Conservation (phyloP, 176 grass and related monocot genomes). For the barley (Hordeum vulgare) region MorexV3_pseudomolecules_assembly NC_058519.1:664057221-664057720, state of each 20-base stretch:
- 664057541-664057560: constrained; percentile 16
- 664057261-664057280: too few species aligned
- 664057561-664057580: background rate
- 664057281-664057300: too few species aligned
- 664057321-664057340: too few species aligned
- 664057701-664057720: background rate
- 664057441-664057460: background rate
- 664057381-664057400: constrained; percentile 1
- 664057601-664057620: background rate
- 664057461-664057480: constrained; percentile 22
- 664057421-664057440: background rate
- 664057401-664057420: background rate
- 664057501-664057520: background rate
- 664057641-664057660: constrained; percentile 2
- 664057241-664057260: too few species aligned
- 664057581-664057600: constrained; percentile 10
- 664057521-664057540: background rate
- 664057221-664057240: too few species aligned
- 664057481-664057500: background rate
- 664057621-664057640: background rate
- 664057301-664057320: too few species aligned
- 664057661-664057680: constrained; percentile 29
- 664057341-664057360: too few species aligned
- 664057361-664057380: too few species aligned
- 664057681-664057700: background rate